Base-by-base conservation (phyloP, 192 early-diverging fungal genomes). In the Geosiphon pyriformis region DNA sequence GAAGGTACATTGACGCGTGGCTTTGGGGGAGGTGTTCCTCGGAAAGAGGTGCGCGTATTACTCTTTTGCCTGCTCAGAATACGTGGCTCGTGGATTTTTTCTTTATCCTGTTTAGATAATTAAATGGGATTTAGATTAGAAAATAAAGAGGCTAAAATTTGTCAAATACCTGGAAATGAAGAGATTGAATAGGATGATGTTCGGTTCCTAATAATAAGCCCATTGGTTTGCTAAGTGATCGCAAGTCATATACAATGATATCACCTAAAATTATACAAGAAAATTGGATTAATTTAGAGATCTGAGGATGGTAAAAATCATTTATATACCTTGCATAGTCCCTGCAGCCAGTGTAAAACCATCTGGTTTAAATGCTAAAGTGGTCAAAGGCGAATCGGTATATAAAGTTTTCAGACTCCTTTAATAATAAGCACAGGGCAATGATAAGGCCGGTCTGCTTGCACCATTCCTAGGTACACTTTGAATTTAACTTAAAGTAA, bases 261-360 rank as follows among this genome's bases (percentile, higher is more conserved):
- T 74, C 73, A 42, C 64, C 64, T 66, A 42, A 17, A 10, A 42
- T 42, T 42, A 42, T 42, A 6, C 6, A 15, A 42, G 6, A 42
- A 42, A 42, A 20, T 23, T 55, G 1, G 27, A 20, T 54, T 26
- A 54, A 54, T 12, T 54, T n/a, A 27, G 12, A 4, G 2, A 55
- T 23, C 11, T 26, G 18, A 55, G 27, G 20, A 55, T 55, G 27
- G 23, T 20, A 11, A 55, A 20, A 27, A 29, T 4, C 53, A 55
- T 54, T 20, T 12, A 20, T 55, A 29, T 4, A 62, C 78, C 78
- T 59, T 76, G 51, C 1, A 63, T 59, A 4, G 74, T 76, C 4
- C 78, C 78, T 26, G 71, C 73, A 25, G 72, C 78, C 65, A 79
- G 67, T 11, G 75, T 74, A n/a, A 74, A 48, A 4, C 74, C 67